A percentile compares a stretch with the other conserved stretches of the same genome.
Conservation (phyloP, 257 asterid genomes). For the Datura wrightii region DNA sequence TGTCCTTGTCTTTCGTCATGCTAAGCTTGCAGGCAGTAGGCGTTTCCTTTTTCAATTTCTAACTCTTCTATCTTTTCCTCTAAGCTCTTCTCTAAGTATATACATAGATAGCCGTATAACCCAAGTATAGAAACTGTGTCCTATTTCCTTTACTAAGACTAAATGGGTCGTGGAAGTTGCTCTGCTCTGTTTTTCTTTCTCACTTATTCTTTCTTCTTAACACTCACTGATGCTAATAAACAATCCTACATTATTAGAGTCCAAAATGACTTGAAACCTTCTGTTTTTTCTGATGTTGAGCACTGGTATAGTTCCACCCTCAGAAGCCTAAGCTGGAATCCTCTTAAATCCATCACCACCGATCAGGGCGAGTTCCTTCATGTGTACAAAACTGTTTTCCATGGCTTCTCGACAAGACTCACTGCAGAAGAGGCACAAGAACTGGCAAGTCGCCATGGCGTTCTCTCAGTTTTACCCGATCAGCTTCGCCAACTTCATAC, state of each 20-base stretch:
- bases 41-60: background rate
- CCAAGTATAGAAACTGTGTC: background rate
- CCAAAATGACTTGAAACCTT: slow-evolving; percentile 67
- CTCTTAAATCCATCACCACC: slow-evolving; percentile 27
- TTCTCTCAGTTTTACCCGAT: slow-evolving; percentile 69
- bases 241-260: slow-evolving; percentile 70
- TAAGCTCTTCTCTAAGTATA: too few species aligned
- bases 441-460: slow-evolving; percentile 51
- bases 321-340: slow-evolving; percentile 45
- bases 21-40: slow-evolving; percentile 8
- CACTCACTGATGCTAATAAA: slow-evolving; percentile 27
- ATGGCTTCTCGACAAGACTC: slow-evolving; percentile 74
- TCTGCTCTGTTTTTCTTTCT: background rate
- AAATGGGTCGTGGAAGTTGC: slow-evolving; percentile 13
- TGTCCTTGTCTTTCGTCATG: slow-evolving; percentile 18
- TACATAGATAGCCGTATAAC: background rate
- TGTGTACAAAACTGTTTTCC: slow-evolving; percentile 71
- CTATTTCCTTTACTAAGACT: slow-evolving; percentile 6
- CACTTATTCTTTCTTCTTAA: slow-evolving; percentile 30
- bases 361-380: slow-evolving; percentile 50
- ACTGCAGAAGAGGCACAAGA: slow-evolving; percentile 56
- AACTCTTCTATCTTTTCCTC: background rate
- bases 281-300: slow-evolving; percentile 57
- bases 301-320: slow-evolving; percentile 82
- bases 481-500: slow-evolving; percentile 69